Conservation (phyloP, 139 green algal genomes). For the Cymbomonas tetramitiformis region DNA sequence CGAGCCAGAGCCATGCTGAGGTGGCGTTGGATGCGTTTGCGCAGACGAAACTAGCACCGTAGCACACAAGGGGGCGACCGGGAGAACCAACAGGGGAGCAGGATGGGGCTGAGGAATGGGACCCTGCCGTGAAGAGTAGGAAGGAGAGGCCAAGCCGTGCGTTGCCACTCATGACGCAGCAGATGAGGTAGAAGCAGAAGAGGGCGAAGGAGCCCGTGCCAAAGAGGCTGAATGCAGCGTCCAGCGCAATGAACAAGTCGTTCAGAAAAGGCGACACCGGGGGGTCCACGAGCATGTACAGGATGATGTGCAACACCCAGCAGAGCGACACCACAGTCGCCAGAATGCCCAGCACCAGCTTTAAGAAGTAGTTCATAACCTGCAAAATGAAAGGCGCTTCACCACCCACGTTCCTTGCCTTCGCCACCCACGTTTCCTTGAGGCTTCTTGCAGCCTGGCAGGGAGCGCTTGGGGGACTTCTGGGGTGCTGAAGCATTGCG, state of each 20-base stretch:
- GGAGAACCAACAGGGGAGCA: no score
- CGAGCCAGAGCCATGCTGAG: no score
- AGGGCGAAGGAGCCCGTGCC: slow-evolving; percentile 68
- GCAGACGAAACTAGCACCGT: no score
- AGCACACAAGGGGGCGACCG: no score
- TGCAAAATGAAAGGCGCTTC: no score
- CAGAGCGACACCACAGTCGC: slow-evolving; percentile 45
- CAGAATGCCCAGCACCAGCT: slow-evolving; percentile 44
- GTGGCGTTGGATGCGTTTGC: no score
- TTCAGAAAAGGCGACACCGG: slow-evolving; percentile 77
- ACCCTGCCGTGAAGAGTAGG: slow-evolving; percentile 50
- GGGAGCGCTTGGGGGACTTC: no score
- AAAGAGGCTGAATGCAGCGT: slow-evolving; percentile 74
- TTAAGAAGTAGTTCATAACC: slow-evolving; percentile 23
- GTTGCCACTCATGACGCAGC: slow-evolving; percentile 68
- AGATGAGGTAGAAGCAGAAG: slow-evolving; percentile 87
- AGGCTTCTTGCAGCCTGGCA: no score
- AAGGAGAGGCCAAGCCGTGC: slow-evolving; percentile 81
- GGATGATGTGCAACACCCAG: slow-evolving; percentile 85
- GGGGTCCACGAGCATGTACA: slow-evolving; percentile 74
- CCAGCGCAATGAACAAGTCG: slow-evolving; percentile 64
- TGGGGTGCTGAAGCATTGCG: no score
- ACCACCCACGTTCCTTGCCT: no score
- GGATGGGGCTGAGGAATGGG: no score
- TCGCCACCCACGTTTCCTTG: no score